A percentile compares a stretch with the other conserved stretches of the same genome.
phyloP scores from a whole-genome alignment of 2,329 filamentous ascomycete genomes.

The Pseudogymnoascus sp. region DNA sequence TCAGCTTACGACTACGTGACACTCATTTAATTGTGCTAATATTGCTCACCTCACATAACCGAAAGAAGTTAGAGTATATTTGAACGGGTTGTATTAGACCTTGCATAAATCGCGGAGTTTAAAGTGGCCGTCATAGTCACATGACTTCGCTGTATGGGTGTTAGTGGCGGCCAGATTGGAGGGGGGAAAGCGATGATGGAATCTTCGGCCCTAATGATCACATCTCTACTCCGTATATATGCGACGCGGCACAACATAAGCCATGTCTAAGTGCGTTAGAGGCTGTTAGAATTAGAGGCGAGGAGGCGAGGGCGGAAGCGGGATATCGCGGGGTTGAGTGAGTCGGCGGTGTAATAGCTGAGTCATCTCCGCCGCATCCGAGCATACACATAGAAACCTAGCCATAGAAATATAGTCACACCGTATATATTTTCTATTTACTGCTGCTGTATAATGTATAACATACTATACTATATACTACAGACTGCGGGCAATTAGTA shows the following conservation, averaged over 20 bases:
- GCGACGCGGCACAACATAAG: not conserved
- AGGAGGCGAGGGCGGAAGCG: not conserved
- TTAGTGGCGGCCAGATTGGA: not conserved
- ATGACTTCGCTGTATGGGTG: not conserved
- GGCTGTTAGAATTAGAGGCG: not conserved
- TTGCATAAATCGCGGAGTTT: not conserved
- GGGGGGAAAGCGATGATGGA: not conserved
- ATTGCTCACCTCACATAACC: not conserved
- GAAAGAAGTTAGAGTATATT: not conserved
- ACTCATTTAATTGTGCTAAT: not conserved
- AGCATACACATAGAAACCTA: not conserved
- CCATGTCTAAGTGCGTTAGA: not conserved
- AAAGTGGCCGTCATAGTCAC: not conserved
- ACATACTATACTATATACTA: not conserved
- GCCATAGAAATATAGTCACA: not conserved
- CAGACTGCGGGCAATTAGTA: not conserved
- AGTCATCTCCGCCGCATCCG: not conserved
- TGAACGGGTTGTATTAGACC: not conserved
- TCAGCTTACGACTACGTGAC: not conserved
- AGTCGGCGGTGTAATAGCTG: not conserved
- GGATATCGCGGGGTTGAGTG: not conserved
- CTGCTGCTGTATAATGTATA: not conserved
- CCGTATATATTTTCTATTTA: not conserved
- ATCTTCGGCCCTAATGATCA: not conserved
- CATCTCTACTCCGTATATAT: not conserved